Conservation (phyloP, 192 early-diverging fungal genomes). For the Mortierella claussenii region DNA sequence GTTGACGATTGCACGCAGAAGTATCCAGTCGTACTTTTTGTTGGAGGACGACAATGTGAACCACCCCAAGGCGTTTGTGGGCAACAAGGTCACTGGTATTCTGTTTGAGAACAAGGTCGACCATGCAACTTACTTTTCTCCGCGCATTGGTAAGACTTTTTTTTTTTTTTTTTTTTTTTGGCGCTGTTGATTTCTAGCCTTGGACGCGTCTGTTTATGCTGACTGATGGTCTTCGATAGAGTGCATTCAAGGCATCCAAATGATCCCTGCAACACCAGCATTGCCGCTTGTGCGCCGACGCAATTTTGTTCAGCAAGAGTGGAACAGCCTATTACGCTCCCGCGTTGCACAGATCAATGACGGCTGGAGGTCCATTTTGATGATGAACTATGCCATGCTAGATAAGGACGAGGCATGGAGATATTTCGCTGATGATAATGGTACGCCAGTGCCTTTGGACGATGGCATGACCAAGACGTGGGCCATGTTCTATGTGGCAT, state of each 20-base stretch:
- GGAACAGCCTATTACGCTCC: slow-evolving; percentile 11
- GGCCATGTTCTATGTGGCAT: slow-evolving; percentile 50
- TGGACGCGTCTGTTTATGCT: neutral
- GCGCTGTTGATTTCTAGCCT: neutral
- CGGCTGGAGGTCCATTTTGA: slow-evolving; percentile 45
- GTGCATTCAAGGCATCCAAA: slow-evolving; percentile 55
- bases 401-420: slow-evolving; percentile 31
- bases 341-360: slow-evolving; percentile 20
- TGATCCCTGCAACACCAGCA: slow-evolving; percentile 48
- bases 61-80: slow-evolving; percentile 31
- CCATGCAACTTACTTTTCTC: slow-evolving; percentile 46
- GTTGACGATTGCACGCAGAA: slow-evolving; percentile 32
- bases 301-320: slow-evolving; percentile 45
- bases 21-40: slow-evolving; percentile 48
- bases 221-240: slow-evolving; percentile 10
- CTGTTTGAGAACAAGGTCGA: slow-evolving; percentile 54
- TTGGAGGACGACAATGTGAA: slow-evolving; percentile 42
- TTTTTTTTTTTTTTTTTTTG: neutral
- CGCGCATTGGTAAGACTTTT: slow-evolving; percentile 21
- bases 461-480: slow-evolving; percentile 52
- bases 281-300: slow-evolving; percentile 27
- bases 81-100: slow-evolving; percentile 48
- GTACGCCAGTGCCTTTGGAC: slow-evolving; percentile 24
- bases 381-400: slow-evolving; percentile 46
- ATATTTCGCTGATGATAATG: slow-evolving; percentile 14